Conservation (phyloP, 352 stramenopile species). For the Phytophthora hybrid region DNA sequence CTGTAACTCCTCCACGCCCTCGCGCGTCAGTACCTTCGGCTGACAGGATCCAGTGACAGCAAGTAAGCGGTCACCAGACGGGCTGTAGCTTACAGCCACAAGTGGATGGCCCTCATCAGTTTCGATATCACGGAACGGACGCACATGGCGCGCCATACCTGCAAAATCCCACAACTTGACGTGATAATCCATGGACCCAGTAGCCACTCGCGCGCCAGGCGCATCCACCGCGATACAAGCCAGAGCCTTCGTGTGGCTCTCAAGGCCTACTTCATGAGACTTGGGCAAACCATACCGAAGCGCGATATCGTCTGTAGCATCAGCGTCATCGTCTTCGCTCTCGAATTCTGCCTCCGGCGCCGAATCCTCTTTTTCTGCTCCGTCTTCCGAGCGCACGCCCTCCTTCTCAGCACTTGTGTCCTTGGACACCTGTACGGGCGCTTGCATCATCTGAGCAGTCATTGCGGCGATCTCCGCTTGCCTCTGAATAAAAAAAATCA, state of each 20-base stretch:
- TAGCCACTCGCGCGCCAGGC: slow-evolving; percentile 72
- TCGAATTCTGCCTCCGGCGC: slow-evolving; percentile 26
- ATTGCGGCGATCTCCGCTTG: slow-evolving; percentile 75
- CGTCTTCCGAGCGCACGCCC: neutral
- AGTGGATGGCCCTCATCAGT: slow-evolving; percentile 84
- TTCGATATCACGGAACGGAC: slow-evolving; percentile 82
- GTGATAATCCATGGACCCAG: slow-evolving; percentile 86
- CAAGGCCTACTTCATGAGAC: slow-evolving; percentile 71
- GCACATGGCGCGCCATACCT: slow-evolving; percentile 83
- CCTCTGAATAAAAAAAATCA: slow-evolving; percentile 41
- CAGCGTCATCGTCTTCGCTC: slow-evolving; percentile 46
- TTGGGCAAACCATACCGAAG: slow-evolving; percentile 76
- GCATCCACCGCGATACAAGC: slow-evolving; percentile 76
- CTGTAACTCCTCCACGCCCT: slow-evolving; percentile 83
- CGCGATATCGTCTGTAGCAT: slow-evolving; percentile 61
- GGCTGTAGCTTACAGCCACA: slow-evolving; percentile 83
- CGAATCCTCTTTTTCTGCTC: slow-evolving; percentile 22
- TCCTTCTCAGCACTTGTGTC: slow-evolving; percentile 11
- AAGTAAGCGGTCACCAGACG: slow-evolving; percentile 79
- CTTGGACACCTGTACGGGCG: slow-evolving; percentile 28
- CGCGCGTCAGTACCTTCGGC: slow-evolving; percentile 77
- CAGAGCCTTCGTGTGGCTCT: slow-evolving; percentile 68
- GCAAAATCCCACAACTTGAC: slow-evolving; percentile 91
- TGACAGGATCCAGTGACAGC: slow-evolving; percentile 75
- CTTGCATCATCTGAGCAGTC: slow-evolving; percentile 78